Conservation (phyloP, 225 moss, liverwort and hornwort species). For the Thuidium tamariscinum region DNA sequence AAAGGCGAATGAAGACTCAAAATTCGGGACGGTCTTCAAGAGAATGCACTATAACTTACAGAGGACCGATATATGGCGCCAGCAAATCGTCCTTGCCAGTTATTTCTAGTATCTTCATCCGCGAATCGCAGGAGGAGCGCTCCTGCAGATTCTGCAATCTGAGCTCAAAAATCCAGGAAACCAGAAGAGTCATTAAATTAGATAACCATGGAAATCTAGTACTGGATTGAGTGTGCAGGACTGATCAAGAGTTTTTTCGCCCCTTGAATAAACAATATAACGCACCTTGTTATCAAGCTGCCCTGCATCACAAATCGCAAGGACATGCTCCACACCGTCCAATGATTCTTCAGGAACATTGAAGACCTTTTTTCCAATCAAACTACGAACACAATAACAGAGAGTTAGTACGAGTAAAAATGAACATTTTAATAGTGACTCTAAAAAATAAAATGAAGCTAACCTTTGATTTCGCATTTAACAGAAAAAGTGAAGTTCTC, state of each 20-base stretch:
- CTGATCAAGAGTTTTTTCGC: background rate
- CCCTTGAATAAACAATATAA: background rate
- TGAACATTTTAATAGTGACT: background rate
- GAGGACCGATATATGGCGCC: slow-evolving; percentile 83
- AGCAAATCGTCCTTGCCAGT: slow-evolving; percentile 68
- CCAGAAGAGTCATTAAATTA: background rate
- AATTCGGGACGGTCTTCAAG: background rate
- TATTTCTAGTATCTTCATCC: slow-evolving; percentile 55
- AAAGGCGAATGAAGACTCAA: background rate
- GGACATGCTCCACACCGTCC: slow-evolving; percentile 60
- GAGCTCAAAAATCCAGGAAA: background rate
- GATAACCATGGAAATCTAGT: background rate
- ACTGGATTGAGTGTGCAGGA: background rate
- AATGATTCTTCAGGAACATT: slow-evolving; percentile 74
- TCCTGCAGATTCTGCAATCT: slow-evolving; percentile 87
- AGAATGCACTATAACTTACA: slow-evolving; percentile 23
- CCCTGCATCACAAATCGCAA: slow-evolving; percentile 88
- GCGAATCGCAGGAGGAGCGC: slow-evolving; percentile 74
- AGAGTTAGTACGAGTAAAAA: background rate
- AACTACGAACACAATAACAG: slow-evolving; percentile 9
- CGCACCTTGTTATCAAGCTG: slow-evolving; percentile 81
- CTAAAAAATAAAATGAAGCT: background rate
- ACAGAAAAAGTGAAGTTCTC: background rate
- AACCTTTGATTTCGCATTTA: background rate
- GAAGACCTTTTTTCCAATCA: slow-evolving; percentile 81